Conservation (phyloP, 1,139 yeast genomes). For the Kodamaea ohmeri region DNA sequence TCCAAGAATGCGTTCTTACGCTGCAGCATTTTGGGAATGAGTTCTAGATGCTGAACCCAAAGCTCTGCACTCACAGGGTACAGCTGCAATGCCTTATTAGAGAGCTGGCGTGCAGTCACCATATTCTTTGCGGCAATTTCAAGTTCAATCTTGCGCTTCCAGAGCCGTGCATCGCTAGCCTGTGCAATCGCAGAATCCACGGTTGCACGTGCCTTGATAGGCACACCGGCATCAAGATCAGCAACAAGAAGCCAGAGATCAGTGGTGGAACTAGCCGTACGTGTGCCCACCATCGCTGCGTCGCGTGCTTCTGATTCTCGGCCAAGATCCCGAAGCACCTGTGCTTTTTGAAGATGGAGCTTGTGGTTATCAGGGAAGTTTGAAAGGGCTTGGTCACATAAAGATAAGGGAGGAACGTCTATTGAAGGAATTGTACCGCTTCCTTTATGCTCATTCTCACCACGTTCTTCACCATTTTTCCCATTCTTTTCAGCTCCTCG, state of each 20-base stretch:
- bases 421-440: background rate
- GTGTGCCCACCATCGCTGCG: constrained; percentile 48
- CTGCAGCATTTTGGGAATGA: constrained; percentile 52
- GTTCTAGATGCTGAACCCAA: constrained; percentile 60
- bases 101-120: constrained; percentile 52
- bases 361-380: constrained; percentile 47
- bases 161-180: constrained; percentile 37
- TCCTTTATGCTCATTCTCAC: too few species aligned
- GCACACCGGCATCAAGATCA: constrained; percentile 45
- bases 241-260: constrained; percentile 56
- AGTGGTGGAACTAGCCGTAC: constrained; percentile 40
- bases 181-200: constrained; percentile 65
- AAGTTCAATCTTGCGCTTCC: constrained; percentile 57
- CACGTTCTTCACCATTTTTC: constrained; percentile 18
- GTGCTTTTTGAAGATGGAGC: constrained; percentile 59
- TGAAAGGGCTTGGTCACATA: constrained; percentile 43
- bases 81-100: constrained; percentile 58
- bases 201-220: constrained; percentile 67
- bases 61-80: constrained; percentile 59
- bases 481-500: background rate
- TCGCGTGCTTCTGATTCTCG: constrained; percentile 44
- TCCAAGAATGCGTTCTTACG: constrained; percentile 66
- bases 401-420: background rate
- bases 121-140: constrained; percentile 53
- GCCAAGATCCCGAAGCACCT: constrained; percentile 37